These are phyloP conservation scores for Saturnispora silvae DNA, from an alignment of 805 yeast genomes.

Conservation along the genomic window DNA sequence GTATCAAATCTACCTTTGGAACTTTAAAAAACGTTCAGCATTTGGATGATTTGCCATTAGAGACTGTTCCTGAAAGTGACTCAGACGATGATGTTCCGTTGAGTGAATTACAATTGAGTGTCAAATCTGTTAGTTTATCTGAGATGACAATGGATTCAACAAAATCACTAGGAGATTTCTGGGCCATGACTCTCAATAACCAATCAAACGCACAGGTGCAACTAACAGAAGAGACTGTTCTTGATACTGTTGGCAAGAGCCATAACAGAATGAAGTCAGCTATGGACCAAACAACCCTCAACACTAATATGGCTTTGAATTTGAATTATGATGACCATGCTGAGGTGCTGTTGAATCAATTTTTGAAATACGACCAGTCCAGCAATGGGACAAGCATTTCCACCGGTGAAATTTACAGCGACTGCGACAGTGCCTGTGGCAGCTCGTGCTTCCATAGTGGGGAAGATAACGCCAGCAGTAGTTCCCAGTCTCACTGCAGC, in stretches of 20 bases:
- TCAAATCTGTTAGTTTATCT: background rate
- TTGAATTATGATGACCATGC: slow-evolving; percentile 1
- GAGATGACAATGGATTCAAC: background rate
- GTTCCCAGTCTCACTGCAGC: background rate
- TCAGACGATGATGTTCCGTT: background rate
- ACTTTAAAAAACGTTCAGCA: background rate
- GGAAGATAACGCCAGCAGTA: too few species aligned
- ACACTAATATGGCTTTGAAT: background rate
- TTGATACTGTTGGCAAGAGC: background rate
- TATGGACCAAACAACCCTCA: background rate
- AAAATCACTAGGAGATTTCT: background rate
- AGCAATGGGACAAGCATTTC: too few species aligned
- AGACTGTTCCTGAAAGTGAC: slow-evolving; percentile 1
- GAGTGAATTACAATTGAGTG: background rate
- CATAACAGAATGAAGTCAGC: background rate
- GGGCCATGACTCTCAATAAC: background rate
- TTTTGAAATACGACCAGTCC: too few species aligned
- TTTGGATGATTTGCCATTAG: background rate
- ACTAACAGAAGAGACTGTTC: background rate
- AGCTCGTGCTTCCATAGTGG: background rate
- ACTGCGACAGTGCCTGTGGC: background rate
- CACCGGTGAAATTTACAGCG: background rate
- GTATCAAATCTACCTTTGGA: slow-evolving; percentile 2
- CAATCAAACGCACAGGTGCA: background rate
- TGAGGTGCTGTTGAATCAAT: background rate